Evolutionary conservation across 1,284 basidiomycete species (phyloP).

Genomic region (Chondrostereum purpureum): DNA sequence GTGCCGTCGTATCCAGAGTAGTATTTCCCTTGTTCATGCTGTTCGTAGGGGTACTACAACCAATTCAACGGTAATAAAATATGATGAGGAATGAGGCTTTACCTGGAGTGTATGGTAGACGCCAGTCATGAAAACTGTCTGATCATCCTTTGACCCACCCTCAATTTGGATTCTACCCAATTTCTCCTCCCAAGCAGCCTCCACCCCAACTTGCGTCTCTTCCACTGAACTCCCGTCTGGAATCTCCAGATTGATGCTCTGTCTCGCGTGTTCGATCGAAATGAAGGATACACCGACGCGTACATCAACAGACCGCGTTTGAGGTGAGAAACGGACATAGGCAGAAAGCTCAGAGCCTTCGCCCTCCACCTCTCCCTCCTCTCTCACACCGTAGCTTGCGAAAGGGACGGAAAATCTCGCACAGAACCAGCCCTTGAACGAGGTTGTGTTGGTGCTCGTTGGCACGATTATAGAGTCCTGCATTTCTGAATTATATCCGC

Average conservation of each 20-base stretch:
- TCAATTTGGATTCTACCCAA: slow-evolving; percentile 56
- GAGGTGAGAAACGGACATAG: slow-evolving; percentile 45
- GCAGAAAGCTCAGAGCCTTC: slow-evolving; percentile 47
- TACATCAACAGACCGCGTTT: slow-evolving; percentile 42
- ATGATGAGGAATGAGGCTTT: slow-evolving; percentile 1
- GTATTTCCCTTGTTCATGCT: slow-evolving; percentile 62
- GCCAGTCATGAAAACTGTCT: slow-evolving; percentile 58
- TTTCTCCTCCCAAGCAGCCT: slow-evolving; percentile 68
- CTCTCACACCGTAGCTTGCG: slow-evolving; percentile 31
- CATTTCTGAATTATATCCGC: slow-evolving; percentile 66
- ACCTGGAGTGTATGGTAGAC: slow-evolving; percentile 68
- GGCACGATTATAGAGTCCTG: slow-evolving; percentile 71
- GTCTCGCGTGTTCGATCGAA: slow-evolving; percentile 66
- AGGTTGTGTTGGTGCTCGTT: slow-evolving; percentile 40
- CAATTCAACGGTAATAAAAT: slow-evolving; percentile 8
- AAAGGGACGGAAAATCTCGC: slow-evolving; percentile 60
- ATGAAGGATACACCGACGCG: slow-evolving; percentile 77
- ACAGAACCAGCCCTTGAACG: slow-evolving; percentile 68
- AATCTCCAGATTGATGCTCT: slow-evolving; percentile 57
- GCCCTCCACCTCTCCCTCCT: slow-evolving; percentile 21
- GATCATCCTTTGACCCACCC: slow-evolving; percentile 41
- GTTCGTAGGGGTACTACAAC: slow-evolving; percentile 72
- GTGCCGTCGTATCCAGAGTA: slow-evolving; percentile 72
- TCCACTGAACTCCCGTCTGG: slow-evolving; percentile 57
- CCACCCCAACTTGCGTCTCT: slow-evolving; percentile 50